Base-by-base conservation (phyloP, 257 asterid genomes). In the Capsicum baccatum region DNA sequence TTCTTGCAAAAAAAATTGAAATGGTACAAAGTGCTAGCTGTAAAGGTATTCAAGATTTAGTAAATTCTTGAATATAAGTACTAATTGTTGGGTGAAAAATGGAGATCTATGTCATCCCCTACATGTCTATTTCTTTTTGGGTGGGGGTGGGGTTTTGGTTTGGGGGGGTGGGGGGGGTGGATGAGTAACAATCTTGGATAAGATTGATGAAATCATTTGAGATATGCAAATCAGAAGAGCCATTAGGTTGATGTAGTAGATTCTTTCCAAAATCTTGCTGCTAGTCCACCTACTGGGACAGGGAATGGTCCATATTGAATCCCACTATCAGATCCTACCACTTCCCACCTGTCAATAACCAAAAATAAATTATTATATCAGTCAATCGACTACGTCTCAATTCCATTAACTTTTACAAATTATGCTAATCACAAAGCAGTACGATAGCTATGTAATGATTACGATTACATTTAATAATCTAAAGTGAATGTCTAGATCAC, bases 231-330 rank as follows among this genome's bases (percentile, higher is more conserved):
- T 62, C 84, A 42, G 60, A 21, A 62, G 8, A 47, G 47, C 76
- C 50, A 26, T 42, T 80, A 82, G 55, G 35, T 55, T 78, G 67
- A 88, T 47, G 86, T 67, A 78, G 85, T 86, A 84, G 86, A 71
- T 84, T 88, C 88, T 85, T 86, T 92, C 92, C 91, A 92, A 85
- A 92, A 92, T 84, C 89, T 88, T 79, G 98, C 92, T 79, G 94
- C 96, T 54, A 94, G 96, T 57, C 98, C 98, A 89, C 91, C 88
- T 85, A 89, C 73, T 76, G 98, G 98, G 44, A 95, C 87, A 33
- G 98, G 97, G 47, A 94, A 95, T 89, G 98, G 98, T 69, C 93
- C 90, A 91, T 92, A 91, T 83, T 95, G 87, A 87, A 90, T 87
- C 67, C 93, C 96, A 90, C 86, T 88, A 82, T 86, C 79, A 85